Base-by-base conservation (phyloP, 208 protist genomes). In the Crithidia mellificae region DNA sequence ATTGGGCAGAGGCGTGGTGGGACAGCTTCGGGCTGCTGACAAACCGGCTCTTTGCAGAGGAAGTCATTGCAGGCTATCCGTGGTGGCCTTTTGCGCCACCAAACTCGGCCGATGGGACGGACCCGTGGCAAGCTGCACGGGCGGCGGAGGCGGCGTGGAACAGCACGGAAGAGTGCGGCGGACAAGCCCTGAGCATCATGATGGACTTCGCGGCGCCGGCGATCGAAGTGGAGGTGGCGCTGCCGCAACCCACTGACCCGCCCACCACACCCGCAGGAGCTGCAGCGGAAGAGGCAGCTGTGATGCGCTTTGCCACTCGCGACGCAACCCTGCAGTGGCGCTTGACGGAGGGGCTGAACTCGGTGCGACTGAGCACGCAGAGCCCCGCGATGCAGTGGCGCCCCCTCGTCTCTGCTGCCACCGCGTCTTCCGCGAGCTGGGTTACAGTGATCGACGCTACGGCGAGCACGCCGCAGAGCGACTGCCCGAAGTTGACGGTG, bases 1-100 rank as follows among this genome's bases (percentile, higher is more conserved):
- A 57, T 20, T 76, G 63, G 49, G 62, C 47, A 6, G 70, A 76
- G 29, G 63, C 70, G 15, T 70, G 54, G 62, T 76, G 70, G 70
- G 70, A 76, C 50, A 65, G 54, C 34, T 30, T 59, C 8, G 63
- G 63, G 1, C 39, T 76, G 38, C 20, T 69, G 53, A 66, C 70
- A 32, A 70, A 76, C 29, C 63, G 49, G 2, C 70, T 76, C n/a
- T 76, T 70, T 25, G 39, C 46, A 6, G 63, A 59, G 43, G 56
- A 69, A 36, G 49, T 76, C 6, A 56, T 70, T n/a, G 36, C 8
- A 0, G 70, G 70, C 0, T 65, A 76, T 39, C 70, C 70, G 47
- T 76, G 70, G 63, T 61, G 63, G 63, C 29, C 24, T 17, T 46
- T n/a, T 17, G 8, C 54, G 32, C 27, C 50, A 6, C n/a, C 17